Conservation (phyloP, 2,329 filamentous ascomycete genomes). For the Aspergillus sclerotialis region DNA sequence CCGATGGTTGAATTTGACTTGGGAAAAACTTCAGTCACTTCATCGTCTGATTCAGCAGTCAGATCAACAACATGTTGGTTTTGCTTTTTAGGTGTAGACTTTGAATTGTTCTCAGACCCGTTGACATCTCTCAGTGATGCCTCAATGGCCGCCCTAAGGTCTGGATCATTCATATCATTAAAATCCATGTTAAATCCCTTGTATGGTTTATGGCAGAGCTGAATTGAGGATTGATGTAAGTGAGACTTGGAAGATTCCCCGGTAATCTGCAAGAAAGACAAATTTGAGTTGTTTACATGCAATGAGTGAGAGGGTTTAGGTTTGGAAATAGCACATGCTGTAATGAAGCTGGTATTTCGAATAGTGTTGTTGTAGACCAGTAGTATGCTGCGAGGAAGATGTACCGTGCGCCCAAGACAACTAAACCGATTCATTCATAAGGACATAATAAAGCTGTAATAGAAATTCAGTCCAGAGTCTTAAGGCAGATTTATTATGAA, state of each 20-base stretch:
- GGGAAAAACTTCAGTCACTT: conserved; percentile 16
- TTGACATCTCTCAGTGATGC: conserved; percentile 15
- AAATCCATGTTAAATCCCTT: conserved; percentile 2
- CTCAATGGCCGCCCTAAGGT: conserved; percentile 16
- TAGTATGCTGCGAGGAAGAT: no score
- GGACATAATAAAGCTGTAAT: no score
- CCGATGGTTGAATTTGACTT: conserved; percentile 22
- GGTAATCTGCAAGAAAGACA: background rate
- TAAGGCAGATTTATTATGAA: no score
- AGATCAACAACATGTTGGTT: conserved; percentile 23
- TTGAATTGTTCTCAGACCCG: background rate
- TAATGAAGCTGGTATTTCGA: no score
- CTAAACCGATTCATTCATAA: no score
- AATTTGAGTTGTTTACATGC: no score
- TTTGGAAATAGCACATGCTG: no score
- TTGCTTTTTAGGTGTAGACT: background rate
- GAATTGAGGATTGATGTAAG: background rate
- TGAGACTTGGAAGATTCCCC: background rate
- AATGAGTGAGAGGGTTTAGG: no score
- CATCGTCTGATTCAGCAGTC: conserved; percentile 25
- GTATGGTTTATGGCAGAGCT: background rate
- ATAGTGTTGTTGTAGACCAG: no score
- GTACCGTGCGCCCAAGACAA: no score
- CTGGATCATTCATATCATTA: conserved; percentile 13
- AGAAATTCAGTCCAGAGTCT: no score